A percentile compares a stretch with the other conserved stretches of the same genome.
Conservation (phyloP, 192 early-diverging fungal genomes). For the Thamnidium elegans region DNA sequence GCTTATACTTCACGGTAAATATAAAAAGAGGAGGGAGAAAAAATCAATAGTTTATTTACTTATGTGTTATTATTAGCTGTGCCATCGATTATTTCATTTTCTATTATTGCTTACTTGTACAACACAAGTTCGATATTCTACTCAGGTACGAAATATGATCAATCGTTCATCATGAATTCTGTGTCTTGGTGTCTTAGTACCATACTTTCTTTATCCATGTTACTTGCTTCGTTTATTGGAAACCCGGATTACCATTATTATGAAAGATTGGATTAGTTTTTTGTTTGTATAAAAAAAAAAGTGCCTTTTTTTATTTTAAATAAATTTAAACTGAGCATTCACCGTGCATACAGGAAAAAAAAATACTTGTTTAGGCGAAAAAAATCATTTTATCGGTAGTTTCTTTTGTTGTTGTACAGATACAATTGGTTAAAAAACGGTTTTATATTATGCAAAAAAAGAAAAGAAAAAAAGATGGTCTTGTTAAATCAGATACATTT, state of each 20-base stretch:
- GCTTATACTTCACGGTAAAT: slow-evolving; percentile 22
- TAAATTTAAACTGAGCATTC: too few species aligned
- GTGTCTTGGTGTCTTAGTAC: slow-evolving; percentile 24
- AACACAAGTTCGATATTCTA: slow-evolving; percentile 22
- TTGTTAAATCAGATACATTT: too few species aligned
- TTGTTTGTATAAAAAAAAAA: too few species aligned
- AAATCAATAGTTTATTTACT: slow-evolving; percentile 5
- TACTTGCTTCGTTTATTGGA: slow-evolving; percentile 20
- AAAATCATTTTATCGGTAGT: too few species aligned
- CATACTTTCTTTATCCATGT: slow-evolving; percentile 17
- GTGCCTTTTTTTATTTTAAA: too few species aligned
- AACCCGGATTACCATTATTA: slow-evolving; percentile 20
- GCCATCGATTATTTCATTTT: slow-evolving; percentile 20
- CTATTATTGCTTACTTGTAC: slow-evolving; percentile 22
- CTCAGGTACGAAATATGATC: slow-evolving; percentile 19
- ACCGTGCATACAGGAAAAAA: too few species aligned
- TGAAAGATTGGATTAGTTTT: slow-evolving; percentile 17
- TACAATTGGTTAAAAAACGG: too few species aligned
- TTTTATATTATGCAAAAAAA: too few species aligned
- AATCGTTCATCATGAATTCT: slow-evolving; percentile 21
- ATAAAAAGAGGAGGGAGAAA: neutral
- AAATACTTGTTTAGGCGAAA: too few species aligned
- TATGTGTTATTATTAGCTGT: slow-evolving; percentile 13
- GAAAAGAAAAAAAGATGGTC: too few species aligned
- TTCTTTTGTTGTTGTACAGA: too few species aligned